phyloP scores from a whole-genome alignment of 139 green algal genomes.

The Eudorina sp. region DNA sequence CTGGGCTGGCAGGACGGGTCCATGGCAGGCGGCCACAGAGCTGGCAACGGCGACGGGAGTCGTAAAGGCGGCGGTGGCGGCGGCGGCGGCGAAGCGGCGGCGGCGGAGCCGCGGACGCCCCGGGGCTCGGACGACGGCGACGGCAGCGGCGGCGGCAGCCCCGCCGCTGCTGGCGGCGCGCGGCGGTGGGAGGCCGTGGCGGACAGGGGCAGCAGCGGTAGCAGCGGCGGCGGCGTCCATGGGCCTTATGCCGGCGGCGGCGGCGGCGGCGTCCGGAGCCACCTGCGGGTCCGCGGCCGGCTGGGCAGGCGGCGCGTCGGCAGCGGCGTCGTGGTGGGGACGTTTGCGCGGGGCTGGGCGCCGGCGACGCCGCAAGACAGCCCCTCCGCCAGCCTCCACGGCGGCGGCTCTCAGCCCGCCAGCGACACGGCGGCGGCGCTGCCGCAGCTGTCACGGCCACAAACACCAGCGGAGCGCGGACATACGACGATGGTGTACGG shows the following conservation, averaged over 20 bases:
- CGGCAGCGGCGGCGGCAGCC: not conserved
- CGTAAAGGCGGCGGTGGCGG: not conserved
- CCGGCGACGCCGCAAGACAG: not conserved
- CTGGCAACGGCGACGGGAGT: no score
- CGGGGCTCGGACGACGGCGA: not conserved
- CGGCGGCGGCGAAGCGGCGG: not conserved
- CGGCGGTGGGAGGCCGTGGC: not conserved
- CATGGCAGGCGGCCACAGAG: not conserved
- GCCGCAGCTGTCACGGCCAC: no score
- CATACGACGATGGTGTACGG: no score
- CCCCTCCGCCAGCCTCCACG: not conserved
- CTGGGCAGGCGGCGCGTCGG: not conserved
- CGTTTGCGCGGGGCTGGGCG: conserved; percentile 20
- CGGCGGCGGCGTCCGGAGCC: not conserved
- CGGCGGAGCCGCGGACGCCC: not conserved
- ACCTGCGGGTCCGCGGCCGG: not conserved
- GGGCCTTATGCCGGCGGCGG: no score
- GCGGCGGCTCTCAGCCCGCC: no score
- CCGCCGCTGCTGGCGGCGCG: not conserved
- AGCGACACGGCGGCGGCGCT: no score
- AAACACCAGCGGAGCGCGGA: no score
- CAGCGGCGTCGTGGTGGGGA: not conserved
- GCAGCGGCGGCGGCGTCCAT: not conserved
- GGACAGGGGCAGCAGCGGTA: not conserved
- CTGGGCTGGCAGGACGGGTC: no score